Conservation (phyloP, 2,329 filamentous ascomycete species). For the Venturia pyrina region DNA sequence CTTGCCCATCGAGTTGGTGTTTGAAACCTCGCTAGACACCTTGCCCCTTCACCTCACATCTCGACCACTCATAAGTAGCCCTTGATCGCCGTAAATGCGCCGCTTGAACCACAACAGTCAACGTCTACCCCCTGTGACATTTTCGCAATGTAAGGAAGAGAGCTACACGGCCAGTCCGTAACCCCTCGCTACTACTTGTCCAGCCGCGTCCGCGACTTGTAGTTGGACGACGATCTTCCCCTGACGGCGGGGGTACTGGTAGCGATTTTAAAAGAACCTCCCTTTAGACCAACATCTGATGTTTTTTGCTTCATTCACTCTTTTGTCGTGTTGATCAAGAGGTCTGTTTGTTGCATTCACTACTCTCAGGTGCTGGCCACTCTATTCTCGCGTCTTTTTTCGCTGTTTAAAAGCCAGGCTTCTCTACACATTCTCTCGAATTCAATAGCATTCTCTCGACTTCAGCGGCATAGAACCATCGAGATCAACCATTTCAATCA, state of each 20-base stretch:
- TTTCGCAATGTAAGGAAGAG: background rate
- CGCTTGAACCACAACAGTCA: background rate
- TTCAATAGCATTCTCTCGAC: background rate
- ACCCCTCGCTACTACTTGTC: background rate
- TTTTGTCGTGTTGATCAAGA: background rate
- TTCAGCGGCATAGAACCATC: background rate
- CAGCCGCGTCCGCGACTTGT: background rate
- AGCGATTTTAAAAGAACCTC: background rate
- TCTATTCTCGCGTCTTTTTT: background rate
- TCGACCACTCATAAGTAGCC: background rate
- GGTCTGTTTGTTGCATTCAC: background rate
- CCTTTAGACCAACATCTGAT: background rate
- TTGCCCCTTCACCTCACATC: background rate
- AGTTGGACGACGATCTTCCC: background rate
- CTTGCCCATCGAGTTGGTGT: background rate
- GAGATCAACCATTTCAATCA: background rate
- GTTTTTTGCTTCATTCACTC: background rate
- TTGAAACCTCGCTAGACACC: background rate
- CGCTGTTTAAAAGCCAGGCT: background rate
- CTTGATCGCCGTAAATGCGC: background rate
- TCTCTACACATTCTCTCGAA: background rate
- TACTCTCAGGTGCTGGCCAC: background rate
- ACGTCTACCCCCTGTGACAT: background rate
- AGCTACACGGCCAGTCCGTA: background rate
- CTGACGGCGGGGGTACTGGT: background rate